Evolutionary conservation across 176 grass and related monocot species (phyloP), one percentile per base, ranked within the genome.

Genomic region (Carex myosuroides): DNA sequence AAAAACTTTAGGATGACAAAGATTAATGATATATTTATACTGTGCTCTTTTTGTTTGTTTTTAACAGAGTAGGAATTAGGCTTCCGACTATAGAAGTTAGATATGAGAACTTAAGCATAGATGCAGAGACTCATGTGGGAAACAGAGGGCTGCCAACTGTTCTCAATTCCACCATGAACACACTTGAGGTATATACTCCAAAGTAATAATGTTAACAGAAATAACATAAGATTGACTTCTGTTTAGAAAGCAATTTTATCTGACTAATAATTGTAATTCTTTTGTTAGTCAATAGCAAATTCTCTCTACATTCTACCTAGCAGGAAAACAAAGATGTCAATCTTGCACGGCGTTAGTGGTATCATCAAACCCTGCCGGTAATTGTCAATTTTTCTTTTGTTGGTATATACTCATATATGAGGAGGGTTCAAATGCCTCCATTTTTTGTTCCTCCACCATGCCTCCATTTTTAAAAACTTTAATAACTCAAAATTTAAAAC

Each of bases 331-430:
- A 77, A 60, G 55, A 86, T 95, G 88, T 79, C 92, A 67, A 90
- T 98, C 77, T 93, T 98, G 66, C 93, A 95, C 76, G 91, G 93
- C 70, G 86, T 95, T 75, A 93, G 93, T 78, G 96, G 96, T 68
- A 74, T 93, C 88, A 88, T 98, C 89, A 98, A 91, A 64, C 93
- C 96, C 1, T 83, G 96, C 84, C 91, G 96, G 96, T 94, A 61
- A 79, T 50, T 73, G 6, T 3, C 2, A 64, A 33, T 16, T 41
- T 42, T 32, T 7, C 14, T 22, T 22, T 77, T 77, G 50, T 16
- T 77, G 8, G 54, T 77, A 56, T 29, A 29, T 13, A n/a, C n/a
- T n/a, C n/a, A n/a, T n/a, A n/a, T n/a, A n/a, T n/a, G n/a, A n/a
- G n/a, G n/a, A n/a, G n/a, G n/a, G n/a, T n/a, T n/a, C n/a, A n/a